A percentile compares a stretch with the other conserved stretches of the same genome.
Conservation (phyloP, 495 filamentous ascomycete genomes). For the Geopyxis carbonaria region DNA sequence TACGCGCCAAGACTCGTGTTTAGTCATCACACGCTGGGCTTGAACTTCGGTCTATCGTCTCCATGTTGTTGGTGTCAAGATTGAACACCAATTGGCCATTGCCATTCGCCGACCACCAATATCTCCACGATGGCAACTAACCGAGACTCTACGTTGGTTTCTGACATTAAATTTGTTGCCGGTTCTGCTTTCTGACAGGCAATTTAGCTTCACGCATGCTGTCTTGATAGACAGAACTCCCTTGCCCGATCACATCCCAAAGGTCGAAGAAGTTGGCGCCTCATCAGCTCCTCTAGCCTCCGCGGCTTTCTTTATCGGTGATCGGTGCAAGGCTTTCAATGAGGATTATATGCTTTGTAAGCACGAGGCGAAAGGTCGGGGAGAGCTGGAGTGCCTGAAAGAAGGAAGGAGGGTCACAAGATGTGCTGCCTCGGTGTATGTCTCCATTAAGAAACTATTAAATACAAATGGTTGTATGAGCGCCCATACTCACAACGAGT, state of each 20-base stretch:
- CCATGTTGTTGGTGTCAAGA: too few relatives aligned
- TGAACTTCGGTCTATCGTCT: too few relatives aligned
- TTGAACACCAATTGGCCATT: constrained; percentile 1
- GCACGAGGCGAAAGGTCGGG: constrained; percentile 67
- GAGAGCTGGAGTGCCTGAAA: constrained; percentile 86
- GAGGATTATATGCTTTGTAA: constrained; percentile 99
- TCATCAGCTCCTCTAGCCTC: constrained; percentile 80
- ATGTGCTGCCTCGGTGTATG: constrained; percentile 91
- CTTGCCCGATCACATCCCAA: constrained; percentile 75
- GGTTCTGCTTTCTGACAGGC: constrained; percentile 9
- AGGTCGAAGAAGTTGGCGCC: constrained; percentile 76
- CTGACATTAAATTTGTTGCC: neutral
- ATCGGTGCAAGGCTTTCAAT: constrained; percentile 83
- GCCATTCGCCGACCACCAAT: neutral
- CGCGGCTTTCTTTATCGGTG: constrained; percentile 94
- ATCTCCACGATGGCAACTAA: constrained; percentile 6
- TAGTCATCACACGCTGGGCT: too few relatives aligned
- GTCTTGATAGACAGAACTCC: constrained; percentile 91
- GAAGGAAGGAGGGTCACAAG: constrained; percentile 91
- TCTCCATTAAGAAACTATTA: too few relatives aligned
- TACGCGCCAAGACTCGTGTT: too few relatives aligned
- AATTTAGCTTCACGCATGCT: constrained; percentile 71
- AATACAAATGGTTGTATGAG: neutral
- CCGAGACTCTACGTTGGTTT: constrained; percentile 5
- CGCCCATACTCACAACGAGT: neutral